Base-by-base conservation (phyloP, 495 filamentous ascomycete genomes). In the Aspergillus homomorphus region DNA sequence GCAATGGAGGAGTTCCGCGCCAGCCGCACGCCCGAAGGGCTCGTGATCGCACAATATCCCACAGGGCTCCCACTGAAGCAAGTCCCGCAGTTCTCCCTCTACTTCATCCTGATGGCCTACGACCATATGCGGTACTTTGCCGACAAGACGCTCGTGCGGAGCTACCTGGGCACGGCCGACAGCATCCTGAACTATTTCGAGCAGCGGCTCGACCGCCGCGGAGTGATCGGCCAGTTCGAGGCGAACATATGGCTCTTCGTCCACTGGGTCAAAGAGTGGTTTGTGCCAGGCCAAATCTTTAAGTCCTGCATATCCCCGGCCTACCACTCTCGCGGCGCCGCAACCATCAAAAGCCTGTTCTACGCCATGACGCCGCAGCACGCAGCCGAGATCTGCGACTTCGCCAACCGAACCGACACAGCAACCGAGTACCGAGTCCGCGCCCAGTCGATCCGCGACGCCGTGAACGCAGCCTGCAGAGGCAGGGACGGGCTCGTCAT, bases 31-130 rank as follows among this genome's bases (percentile, higher is more conserved):
- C 42, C 62, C n/a, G 64, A 66, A 53, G 66, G 64, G 6, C 46
- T 69, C 12, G 55, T 68, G 28, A 63, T 62, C 21, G 62, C 69
- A 12, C 69, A 71, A 42, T 67, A 59, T 42, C 64, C 66, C 8
- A 33, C 62, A 12, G 60, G 62, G 7, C 54, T 61, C 30, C 56
- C 54, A 0, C 62, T 59, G 23, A 51, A 60, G 18, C 64, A 66
- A 19, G 67, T 71, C 9, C 64, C 66, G 20, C 53, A 62, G 5
- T 71, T 71, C 53, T 71, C 66, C 1, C 30, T 71, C 0, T 69
- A 60, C 43, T 71, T 57, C 57, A 44, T 71, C 12, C 43, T 61
- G 8, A 66, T 66, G 59, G 50, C 69, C 0, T 51, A 60, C 45
- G 69, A 71, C 33, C 66, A 69, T 44, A 60, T 65, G 57, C 45